Conservation (phyloP, 2,329 filamentous ascomycete genomes). For the Aspergillus novofumigatus region DNA sequence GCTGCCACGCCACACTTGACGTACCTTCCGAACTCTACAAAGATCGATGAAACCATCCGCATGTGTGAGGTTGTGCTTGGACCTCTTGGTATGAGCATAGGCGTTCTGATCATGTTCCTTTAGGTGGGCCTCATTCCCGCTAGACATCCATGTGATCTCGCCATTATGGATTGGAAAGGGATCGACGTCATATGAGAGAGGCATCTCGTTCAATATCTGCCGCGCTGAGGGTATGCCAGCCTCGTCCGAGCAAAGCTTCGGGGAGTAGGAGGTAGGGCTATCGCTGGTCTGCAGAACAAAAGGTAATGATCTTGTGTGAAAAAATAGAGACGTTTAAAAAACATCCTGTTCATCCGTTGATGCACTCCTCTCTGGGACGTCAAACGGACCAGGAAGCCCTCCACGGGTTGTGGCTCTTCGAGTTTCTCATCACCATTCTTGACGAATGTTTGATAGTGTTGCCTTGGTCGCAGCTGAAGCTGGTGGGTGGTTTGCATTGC, state of each 20-base stretch:
- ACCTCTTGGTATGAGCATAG: slow-evolving; percentile 55
- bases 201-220: slow-evolving; percentile 54
- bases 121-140: slow-evolving; percentile 44
- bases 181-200: slow-evolving; percentile 58
- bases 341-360: slow-evolving; percentile 55
- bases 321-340: slow-evolving; percentile 64
- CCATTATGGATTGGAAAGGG: slow-evolving; percentile 56
- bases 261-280: slow-evolving; percentile 58
- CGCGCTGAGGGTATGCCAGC: slow-evolving; percentile 50
- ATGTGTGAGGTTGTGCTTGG: slow-evolving; percentile 53
- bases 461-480: slow-evolving; percentile 61
- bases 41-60: slow-evolving; percentile 64
- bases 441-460: slow-evolving; percentile 57
- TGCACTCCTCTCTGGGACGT: slow-evolving; percentile 60
- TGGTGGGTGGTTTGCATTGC: slow-evolving; percentile 65
- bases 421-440: slow-evolving; percentile 38
- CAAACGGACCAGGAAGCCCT: slow-evolving; percentile 62
- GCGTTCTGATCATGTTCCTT: slow-evolving; percentile 55
- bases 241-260: slow-evolving; percentile 46
- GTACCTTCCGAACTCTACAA: slow-evolving; percentile 53
- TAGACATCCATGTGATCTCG: slow-evolving; percentile 54
- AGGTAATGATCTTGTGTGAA: slow-evolving; percentile 61
- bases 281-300: slow-evolving; percentile 58
- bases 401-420: slow-evolving; percentile 58
- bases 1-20: slow-evolving; percentile 51